Percentiles rank a stretch among this genome's conserved stretches.
These are phyloP conservation scores for Arthroderma uncinatum DNA, from an alignment of 2,329 filamentous ascomycete genomes.

Conservation along the genomic window DNA sequence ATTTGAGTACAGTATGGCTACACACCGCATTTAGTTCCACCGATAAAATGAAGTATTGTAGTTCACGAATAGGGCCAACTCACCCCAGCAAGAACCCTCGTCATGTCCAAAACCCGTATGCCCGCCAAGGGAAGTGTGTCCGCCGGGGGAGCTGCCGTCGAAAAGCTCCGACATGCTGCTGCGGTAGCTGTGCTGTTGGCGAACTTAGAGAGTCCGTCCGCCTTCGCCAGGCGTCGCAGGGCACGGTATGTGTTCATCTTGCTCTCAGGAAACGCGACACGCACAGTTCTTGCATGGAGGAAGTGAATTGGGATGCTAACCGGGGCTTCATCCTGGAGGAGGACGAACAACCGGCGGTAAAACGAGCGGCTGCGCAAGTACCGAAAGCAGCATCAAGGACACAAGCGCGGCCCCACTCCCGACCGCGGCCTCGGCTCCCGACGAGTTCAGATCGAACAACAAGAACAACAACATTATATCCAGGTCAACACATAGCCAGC, in stretches of 20 bases:
- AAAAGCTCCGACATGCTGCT: constrained; percentile 23
- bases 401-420: neutral
- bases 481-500: neutral
- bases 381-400: neutral
- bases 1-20: constrained; percentile 98
- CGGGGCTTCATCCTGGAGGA: neutral
- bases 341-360: neutral
- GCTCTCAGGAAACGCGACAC: neutral
- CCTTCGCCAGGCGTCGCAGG: neutral
- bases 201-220: neutral
- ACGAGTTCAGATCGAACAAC: neutral
- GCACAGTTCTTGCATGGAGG: neutral
- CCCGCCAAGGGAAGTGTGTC: constrained; percentile 63
- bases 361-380: neutral
- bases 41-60: neutral
- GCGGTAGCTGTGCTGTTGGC: neutral
- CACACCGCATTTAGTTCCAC: constrained; percentile 11
- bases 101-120: constrained; percentile 89
- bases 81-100: constrained; percentile 85
- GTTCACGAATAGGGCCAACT: constrained; percentile 28
- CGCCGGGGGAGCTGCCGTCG: constrained; percentile 34
- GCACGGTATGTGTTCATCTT: constrained; percentile 9
- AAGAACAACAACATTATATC: neutral
- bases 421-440: constrained; percentile 4
- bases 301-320: neutral